Evolutionary conservation across 805 yeast species (phyloP).

Genomic region (Myxozyma geophila): DNA sequence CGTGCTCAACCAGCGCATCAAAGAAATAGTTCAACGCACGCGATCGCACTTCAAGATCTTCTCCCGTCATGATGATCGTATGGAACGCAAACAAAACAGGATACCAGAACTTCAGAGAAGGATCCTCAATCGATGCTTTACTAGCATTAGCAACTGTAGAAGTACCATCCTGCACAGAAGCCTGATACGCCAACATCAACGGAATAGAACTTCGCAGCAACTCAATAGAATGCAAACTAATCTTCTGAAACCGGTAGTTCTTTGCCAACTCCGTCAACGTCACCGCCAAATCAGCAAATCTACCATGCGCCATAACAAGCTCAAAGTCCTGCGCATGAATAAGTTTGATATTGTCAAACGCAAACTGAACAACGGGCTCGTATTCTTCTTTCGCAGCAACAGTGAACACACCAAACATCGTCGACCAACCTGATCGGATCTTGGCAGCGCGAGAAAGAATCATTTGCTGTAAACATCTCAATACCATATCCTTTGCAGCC

Average conservation of each 20-base stretch:
- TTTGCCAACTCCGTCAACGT: slow-evolving; percentile 83
- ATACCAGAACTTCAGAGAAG: slow-evolving; percentile 64
- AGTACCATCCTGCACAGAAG: slow-evolving; percentile 30
- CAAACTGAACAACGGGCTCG: slow-evolving; percentile 65
- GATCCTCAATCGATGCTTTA: slow-evolving; percentile 41
- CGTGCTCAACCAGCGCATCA: slow-evolving; percentile 77
- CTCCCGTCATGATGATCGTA: slow-evolving; percentile 89
- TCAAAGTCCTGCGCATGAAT: slow-evolving; percentile 66
- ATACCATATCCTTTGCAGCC: slow-evolving; percentile 82
- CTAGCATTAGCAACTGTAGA: slow-evolving; percentile 16
- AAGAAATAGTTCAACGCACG: slow-evolving; percentile 82
- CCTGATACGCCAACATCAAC: slow-evolving; percentile 54
- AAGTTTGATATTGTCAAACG: slow-evolving; percentile 64
- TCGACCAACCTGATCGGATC: slow-evolving; percentile 93
- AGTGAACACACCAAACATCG: slow-evolving; percentile 78
- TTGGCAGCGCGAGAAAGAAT: slow-evolving; percentile 71
- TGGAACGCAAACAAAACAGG: slow-evolving; percentile 86
- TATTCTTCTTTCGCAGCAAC: slow-evolving; percentile 65
- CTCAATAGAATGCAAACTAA: slow-evolving; percentile 79
- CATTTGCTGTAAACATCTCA: slow-evolving; percentile 88
- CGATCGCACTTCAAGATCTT: slow-evolving; percentile 91
- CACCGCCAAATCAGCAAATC: slow-evolving; percentile 64
- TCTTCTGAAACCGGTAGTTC: slow-evolving; percentile 78
- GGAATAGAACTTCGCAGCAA: slow-evolving; percentile 66
- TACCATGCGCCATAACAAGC: slow-evolving; percentile 70